phyloP scores from a whole-genome alignment of 805 yeast species.

The Candida chauliodis region DNA sequence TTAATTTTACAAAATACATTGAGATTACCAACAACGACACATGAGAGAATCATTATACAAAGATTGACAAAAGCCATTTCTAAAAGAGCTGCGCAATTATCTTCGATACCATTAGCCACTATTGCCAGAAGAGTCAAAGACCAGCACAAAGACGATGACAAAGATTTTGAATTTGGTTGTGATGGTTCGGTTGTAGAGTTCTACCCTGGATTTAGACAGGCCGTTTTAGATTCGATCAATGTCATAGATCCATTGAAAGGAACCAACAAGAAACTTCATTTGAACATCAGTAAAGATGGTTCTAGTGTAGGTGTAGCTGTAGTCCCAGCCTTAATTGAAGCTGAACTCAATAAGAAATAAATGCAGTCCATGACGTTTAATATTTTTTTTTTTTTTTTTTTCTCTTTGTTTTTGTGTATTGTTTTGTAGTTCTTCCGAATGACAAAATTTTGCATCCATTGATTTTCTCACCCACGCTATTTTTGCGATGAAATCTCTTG shows the following conservation, averaged over 20 bases:
- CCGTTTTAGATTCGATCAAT: conserved; percentile 74
- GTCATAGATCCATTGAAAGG: conserved; percentile 69
- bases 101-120: conserved; percentile 89
- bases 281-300: conserved; percentile 89
- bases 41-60: conserved; percentile 75
- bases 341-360: too few species aligned
- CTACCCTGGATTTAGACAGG: conserved; percentile 84
- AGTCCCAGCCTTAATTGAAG: conserved; percentile 6
- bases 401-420: background rate
- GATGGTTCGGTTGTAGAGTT: conserved; percentile 94
- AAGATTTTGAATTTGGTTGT: conserved; percentile 87
- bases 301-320: conserved; percentile 95
- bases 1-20: conserved; percentile 61
- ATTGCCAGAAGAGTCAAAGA: conserved; percentile 67
- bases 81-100: conserved; percentile 81
- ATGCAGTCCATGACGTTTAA: too few species aligned
- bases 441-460: background rate
- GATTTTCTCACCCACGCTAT: background rate
- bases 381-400: too few species aligned
- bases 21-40: conserved; percentile 63
- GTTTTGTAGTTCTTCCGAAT: conserved; percentile 2
- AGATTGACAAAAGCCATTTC: conserved; percentile 74
- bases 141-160: conserved; percentile 43
- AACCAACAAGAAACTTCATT: conserved; percentile 67
- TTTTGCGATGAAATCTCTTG: background rate